phyloP scores from a whole-genome alignment of 768 basidiomycete species.

The Mycena galopus region DNA sequence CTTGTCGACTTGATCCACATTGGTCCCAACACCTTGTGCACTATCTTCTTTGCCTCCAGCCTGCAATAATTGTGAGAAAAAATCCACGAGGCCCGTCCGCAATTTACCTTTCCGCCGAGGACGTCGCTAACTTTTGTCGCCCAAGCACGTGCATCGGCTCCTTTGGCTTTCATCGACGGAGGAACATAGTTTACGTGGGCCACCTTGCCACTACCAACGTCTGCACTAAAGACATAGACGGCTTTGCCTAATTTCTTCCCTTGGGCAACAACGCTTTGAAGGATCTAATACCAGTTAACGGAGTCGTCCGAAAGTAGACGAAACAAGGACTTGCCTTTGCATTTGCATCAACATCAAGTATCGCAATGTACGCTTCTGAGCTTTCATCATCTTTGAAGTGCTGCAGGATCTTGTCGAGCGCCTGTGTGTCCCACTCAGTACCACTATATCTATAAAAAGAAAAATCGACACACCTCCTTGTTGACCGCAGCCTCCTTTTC shows the following conservation, averaged over 20 bases:
- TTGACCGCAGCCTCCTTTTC: slow-evolving; percentile 82
- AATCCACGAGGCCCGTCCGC: background rate
- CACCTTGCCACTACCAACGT: slow-evolving; percentile 77
- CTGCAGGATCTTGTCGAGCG: slow-evolving; percentile 73
- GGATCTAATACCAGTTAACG: slow-evolving; percentile 58
- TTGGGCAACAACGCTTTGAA: slow-evolving; percentile 80
- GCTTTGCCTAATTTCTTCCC: slow-evolving; percentile 88
- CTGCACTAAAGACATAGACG: slow-evolving; percentile 89
- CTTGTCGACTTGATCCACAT: slow-evolving; percentile 72
- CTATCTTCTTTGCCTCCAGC: slow-evolving; percentile 96
- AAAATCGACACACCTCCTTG: slow-evolving; percentile 79
- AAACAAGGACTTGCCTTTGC: slow-evolving; percentile 71
- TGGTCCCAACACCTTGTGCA: slow-evolving; percentile 88
- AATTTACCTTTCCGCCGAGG: slow-evolving; percentile 89
- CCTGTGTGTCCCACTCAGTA: slow-evolving; percentile 55
- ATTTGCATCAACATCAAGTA: slow-evolving; percentile 85
- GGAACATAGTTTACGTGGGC: slow-evolving; percentile 90
- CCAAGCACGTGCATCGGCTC: slow-evolving; percentile 91
- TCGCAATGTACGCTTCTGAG: slow-evolving; percentile 76
- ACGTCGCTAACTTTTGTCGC: slow-evolving; percentile 81
- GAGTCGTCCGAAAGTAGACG: background rate
- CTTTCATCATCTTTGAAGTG: slow-evolving; percentile 86
- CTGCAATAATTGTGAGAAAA: slow-evolving; percentile 52
- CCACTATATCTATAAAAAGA: background rate
- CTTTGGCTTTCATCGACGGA: slow-evolving; percentile 66